These are phyloP conservation scores for Aspergillus thermomutatus DNA, from an alignment of 2,329 filamentous ascomycete genomes.

Conservation along the genomic window DNA sequence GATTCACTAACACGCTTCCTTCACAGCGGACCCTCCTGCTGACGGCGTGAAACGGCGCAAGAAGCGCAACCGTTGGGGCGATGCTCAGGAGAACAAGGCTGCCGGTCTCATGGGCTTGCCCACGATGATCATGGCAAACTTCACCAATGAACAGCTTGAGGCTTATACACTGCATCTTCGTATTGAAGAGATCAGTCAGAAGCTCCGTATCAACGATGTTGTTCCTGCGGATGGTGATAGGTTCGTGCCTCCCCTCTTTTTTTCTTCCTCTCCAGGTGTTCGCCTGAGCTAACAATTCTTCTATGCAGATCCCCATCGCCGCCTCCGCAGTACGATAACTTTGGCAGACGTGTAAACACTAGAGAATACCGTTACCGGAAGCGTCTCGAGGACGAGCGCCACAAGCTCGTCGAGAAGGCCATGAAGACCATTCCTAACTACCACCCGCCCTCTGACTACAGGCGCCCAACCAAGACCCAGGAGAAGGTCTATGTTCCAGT, in stretches of 20 bases:
- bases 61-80: slow-evolving; percentile 98
- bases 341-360: slow-evolving; percentile 98
- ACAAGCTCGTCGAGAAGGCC: slow-evolving; percentile 97
- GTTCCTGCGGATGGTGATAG: slow-evolving; percentile 94
- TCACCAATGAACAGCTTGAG: slow-evolving; percentile 97
- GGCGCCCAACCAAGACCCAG: slow-evolving; percentile 98
- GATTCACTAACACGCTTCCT: slow-evolving; percentile 21
- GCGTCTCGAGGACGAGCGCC: slow-evolving; percentile 94
- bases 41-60: slow-evolving; percentile 87
- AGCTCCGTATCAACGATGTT: slow-evolving; percentile 97
- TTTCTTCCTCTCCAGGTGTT: background rate
- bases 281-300: slow-evolving; percentile 12
- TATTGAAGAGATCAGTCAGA: slow-evolving; percentile 99
- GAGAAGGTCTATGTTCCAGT: slow-evolving; percentile 99
- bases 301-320: slow-evolving; percentile 81
- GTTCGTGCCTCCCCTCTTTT: slow-evolving; percentile 52
- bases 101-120: slow-evolving; percentile 96
- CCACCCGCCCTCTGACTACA: slow-evolving; percentile 96
- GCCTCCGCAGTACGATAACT: slow-evolving; percentile 97
- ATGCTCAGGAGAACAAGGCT: slow-evolving; percentile 96
- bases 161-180: slow-evolving; percentile 94
- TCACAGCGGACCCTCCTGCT: slow-evolving; percentile 46
- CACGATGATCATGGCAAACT: slow-evolving; percentile 92
- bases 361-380: slow-evolving; percentile 98
- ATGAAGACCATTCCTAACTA: slow-evolving; percentile 99